Conservation (phyloP, 2,329 filamentous ascomycete genomes). For the Sclerotinia minor region DNA sequence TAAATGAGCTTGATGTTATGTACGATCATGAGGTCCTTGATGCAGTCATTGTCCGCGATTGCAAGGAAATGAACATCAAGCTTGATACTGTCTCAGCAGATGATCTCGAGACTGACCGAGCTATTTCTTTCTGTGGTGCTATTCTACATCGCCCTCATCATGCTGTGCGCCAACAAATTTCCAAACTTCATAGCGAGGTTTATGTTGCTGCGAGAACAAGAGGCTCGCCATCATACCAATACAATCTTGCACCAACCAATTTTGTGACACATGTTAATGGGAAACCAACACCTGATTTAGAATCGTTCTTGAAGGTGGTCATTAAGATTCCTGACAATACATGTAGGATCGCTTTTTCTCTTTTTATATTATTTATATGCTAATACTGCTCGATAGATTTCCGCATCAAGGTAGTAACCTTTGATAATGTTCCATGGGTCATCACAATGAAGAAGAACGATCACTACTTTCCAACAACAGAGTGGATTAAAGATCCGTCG, state of each 20-base stretch:
- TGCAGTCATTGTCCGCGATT: slow-evolving; percentile 82
- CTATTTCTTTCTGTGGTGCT: slow-evolving; percentile 92
- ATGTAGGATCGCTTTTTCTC: slow-evolving; percentile 53
- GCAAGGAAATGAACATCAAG: slow-evolving; percentile 72
- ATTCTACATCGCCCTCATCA: slow-evolving; percentile 92
- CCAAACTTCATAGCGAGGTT: slow-evolving; percentile 91
- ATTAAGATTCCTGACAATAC: slow-evolving; percentile 92
- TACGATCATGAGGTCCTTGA: slow-evolving; percentile 83
- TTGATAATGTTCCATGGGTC: slow-evolving; percentile 99
- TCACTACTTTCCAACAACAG: slow-evolving; percentile 80
- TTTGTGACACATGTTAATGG: slow-evolving; percentile 97
- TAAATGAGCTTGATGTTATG: slow-evolving; percentile 94
- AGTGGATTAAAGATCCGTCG: slow-evolving; percentile 64
- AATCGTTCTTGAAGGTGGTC: slow-evolving; percentile 77
- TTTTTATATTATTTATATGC: slow-evolving; percentile 9
- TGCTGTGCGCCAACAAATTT: slow-evolving; percentile 95
- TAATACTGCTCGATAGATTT: slow-evolving; percentile 61
- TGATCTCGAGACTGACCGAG: slow-evolving; percentile 88
- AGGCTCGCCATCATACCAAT: slow-evolving; percentile 83
- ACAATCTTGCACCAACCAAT: slow-evolving; percentile 91
- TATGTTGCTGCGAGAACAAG: slow-evolving; percentile 88
- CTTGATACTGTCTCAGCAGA: slow-evolving; percentile 85
- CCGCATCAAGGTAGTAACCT: slow-evolving; percentile 93
- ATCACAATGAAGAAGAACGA: slow-evolving; percentile 99
- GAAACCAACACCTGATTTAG: slow-evolving; percentile 76